These are phyloP conservation scores for Trichosporon asahii DNA, from an alignment of 1,284 basidiomycete species.

Conservation along the genomic window DNA sequence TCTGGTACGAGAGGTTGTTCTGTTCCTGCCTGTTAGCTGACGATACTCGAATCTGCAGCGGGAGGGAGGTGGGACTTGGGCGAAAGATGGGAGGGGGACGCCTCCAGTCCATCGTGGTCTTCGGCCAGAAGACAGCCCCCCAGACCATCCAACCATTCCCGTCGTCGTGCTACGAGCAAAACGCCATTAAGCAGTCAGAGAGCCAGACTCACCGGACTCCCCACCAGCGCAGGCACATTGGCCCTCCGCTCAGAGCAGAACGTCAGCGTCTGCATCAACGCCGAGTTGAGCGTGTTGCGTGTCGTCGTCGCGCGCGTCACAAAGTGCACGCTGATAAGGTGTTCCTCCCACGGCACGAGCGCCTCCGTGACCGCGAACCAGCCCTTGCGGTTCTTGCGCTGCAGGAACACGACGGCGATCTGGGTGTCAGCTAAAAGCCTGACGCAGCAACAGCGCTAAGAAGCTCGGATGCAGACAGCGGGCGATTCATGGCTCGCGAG, in stretches of 20 bases:
- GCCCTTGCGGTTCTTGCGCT: constrained; percentile 43
- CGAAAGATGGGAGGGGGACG: background rate
- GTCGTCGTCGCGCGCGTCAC: constrained; percentile 19
- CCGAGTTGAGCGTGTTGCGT: constrained; percentile 27
- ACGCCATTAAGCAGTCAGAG: background rate
- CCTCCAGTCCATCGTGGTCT: too few species aligned
- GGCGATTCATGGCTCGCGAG: too few species aligned
- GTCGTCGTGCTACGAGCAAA: too few species aligned
- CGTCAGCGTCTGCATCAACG: constrained; percentile 38
- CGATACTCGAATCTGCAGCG: too few species aligned
- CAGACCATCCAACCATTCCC: too few species aligned
- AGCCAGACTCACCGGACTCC: constrained; percentile 26
- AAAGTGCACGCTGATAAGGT: constrained; percentile 38
- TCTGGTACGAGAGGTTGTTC: constrained; percentile 42
- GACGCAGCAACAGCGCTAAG: too few species aligned
- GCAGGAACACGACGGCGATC: constrained; percentile 47
- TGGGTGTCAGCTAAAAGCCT: constrained; percentile 18
- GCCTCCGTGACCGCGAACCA: constrained; percentile 51
- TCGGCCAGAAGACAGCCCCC: too few species aligned
- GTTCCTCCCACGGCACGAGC: constrained; percentile 49
- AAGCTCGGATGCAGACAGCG: too few species aligned
- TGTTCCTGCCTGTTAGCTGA: constrained; percentile 27
- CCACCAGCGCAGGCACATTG: constrained; percentile 40
- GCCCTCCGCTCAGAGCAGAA: constrained; percentile 41
- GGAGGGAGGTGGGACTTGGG: too few species aligned